Evolutionary conservation across 352 stramenopile species (phyloP), one percentile per base, ranked within the genome.

Genomic region (Globisporangium perplexum): DNA sequence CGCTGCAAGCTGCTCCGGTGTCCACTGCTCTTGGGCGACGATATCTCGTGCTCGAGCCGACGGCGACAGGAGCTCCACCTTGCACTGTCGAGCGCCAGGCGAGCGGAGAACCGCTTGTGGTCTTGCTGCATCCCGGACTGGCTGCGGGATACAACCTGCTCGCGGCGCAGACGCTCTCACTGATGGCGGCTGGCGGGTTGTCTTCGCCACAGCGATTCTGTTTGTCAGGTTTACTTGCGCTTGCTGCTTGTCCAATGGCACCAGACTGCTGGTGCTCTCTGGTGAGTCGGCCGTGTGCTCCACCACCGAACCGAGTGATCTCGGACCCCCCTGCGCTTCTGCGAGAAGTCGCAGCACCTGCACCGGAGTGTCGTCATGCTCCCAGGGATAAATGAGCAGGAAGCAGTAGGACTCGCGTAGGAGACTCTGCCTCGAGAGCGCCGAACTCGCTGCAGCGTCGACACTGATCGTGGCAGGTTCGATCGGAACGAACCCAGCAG

Each of bases 261-360:
- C 3, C 20, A 8, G 17, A 4, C 7, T 7, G 1, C 38, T n/a
- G n/a, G n/a, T 44, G 1, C 38, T 44, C 38, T 44, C 38, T 18
- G 7, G 23, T 18, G 1, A 12, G 30, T 33, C 22, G 26, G 5
- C 26, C 3, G 18, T 20, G 46, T 15, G 23, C 8, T 12, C 20
- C 24, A 31, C 12, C 18, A 22, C 18, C 7, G 1, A n/a, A 30
- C 10, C n/a, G 26, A 36, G 15, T 7, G 20, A 28, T 22, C 22
- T 43, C 11, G 3, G 17, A 8, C 22, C 38, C 20, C 14, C 18
- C 39, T 26, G 31, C 17, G 46, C 48, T 33, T 62, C 55, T 11
- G 49, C 31, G 11, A 53, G 24, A 39, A 56, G 43, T 0, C 55
- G 55, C 39, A 62, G 41, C n/a, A 62, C 55, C 15, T 62, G 55